Base-by-base conservation (phyloP, 1,284 basidiomycete genomes). In the Rhodotorula glutinis region DNA sequence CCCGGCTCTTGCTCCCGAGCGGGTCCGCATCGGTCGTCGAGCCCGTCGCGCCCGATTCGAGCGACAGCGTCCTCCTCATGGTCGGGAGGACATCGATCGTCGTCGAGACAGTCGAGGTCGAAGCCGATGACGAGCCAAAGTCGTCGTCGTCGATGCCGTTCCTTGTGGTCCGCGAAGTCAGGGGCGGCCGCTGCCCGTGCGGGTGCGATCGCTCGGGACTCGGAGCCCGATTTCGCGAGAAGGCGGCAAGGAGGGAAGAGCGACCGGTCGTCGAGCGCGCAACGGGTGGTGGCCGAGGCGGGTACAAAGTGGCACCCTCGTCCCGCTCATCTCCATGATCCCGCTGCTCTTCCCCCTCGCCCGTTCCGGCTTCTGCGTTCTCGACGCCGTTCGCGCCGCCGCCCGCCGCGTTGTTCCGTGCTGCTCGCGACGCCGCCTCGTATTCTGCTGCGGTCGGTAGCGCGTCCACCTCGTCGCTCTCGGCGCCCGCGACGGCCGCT, bases 361-460 rank as follows among this genome's bases (percentile, higher is more conserved):
- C 25, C 0, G 62, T 59, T 14, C 62, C 59, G 53, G 62, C 54
- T 4, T 25, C 58, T 9, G 59, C 41, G 25, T 43, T 14, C 43
- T 16, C 43, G 9, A 4, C 43, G 5, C 43, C 43, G 43, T 17
- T 17, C 17, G 21, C 43, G 17, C 4, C 43, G 17, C 43, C 43
- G 8, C 4, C 17, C 17, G 25, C 40, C 25, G 19, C 25, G 0
- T 25, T 40, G 25, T 46, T 60, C 30, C 67, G 57, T 2, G 25
- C 38, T 4, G 25, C 51, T 4, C 67, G 61, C 21, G 61, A 61
- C 3, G 52, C 46, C 1, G 64, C 68, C 43, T 70, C 68, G 64
- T 70, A 70, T 46, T 66, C 64, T 4, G 64, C 57, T 5, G 64
- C 68, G 16, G 33, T 63, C 8, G 57, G 65, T 1, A 67, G n/a